Evolutionary conservation across 495 filamentous ascomycete genomes (phyloP).

Genomic region (Aspergillus cavernicola): DNA sequence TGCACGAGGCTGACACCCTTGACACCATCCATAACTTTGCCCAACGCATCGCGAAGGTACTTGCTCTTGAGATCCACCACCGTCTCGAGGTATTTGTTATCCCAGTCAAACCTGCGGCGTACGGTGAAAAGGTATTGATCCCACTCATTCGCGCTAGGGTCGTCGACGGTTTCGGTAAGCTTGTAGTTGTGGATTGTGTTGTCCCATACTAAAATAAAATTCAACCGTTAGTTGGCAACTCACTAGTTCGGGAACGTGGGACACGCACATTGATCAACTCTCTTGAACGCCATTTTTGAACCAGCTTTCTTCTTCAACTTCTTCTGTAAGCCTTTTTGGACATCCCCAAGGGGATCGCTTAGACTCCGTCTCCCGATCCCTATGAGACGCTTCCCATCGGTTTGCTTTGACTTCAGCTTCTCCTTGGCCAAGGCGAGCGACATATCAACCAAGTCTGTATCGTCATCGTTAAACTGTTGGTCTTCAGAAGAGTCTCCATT

Average conservation of each 20-base stretch:
- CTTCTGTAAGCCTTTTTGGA: background rate
- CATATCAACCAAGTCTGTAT: conserved; percentile 16
- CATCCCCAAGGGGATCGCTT: conserved; percentile 13
- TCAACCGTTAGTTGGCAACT: background rate
- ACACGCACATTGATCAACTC: conserved; percentile 81
- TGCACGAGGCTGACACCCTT: conserved; percentile 78
- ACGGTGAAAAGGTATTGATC: conserved; percentile 86
- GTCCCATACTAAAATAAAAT: conserved; percentile 57
- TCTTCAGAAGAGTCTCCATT: conserved; percentile 28
- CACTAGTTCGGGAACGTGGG: conserved; percentile 20
- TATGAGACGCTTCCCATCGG: conserved; percentile 19
- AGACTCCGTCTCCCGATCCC: conserved; percentile 17
- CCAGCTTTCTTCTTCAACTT: conserved; percentile 41
- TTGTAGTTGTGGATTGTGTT: conserved; percentile 78
- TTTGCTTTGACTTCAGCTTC: conserved; percentile 22
- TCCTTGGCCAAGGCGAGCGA: conserved; percentile 23
- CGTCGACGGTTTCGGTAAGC: conserved; percentile 74
- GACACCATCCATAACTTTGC: conserved; percentile 74
- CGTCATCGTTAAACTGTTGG: conserved; percentile 22
- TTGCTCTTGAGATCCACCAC: conserved; percentile 86
- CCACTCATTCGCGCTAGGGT: conserved; percentile 68
- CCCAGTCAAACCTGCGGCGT: conserved; percentile 80
- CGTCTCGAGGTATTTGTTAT: conserved; percentile 77
- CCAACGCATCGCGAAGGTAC: conserved; percentile 65
- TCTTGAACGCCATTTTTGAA: conserved; percentile 74